Base-by-base conservation (phyloP, 139 green algal genomes). In the Klebsormidium nitens region DNA sequence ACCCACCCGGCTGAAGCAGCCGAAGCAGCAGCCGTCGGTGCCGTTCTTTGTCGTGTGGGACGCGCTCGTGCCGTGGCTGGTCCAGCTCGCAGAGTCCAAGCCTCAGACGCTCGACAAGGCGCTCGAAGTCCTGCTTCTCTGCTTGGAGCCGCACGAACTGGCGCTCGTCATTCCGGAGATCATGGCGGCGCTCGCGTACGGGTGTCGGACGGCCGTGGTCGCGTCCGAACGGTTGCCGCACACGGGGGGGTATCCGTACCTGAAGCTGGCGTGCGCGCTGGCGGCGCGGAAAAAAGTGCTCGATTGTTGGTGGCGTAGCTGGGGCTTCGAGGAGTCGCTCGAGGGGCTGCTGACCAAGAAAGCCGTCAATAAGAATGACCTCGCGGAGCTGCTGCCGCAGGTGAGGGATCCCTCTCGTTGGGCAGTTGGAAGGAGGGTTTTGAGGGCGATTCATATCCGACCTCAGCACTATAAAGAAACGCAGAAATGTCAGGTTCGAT, bases 291-390 rank as follows among this genome's bases (percentile, higher is more conserved):
- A 26, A 4, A 59, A 72, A 1, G 50, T 81, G 36, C 52, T 79
- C 37, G 19, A 26, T 1, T 29, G 37, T 1, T 84, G 78, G 78
- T 34, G 46, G 23, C 36, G 11, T 8, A 44, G 19, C 26, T 36
- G 55, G 28, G 60, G 49, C n/a, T 82, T 81, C 29, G 8, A 17
- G n/a, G 23, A 26, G 37, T 26, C 60, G 37, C 19, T 91, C 50
- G 88, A 93, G 66, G 68, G 66, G 11, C 79, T 91, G 19, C 72
- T 95, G 47, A 78, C 77, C 23, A 74, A 77, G 57, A 93, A 91
- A 66, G 64, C 73, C 3, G 83, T 85, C 32, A 89, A 81, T 47
- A 38, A 66, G 1, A 70, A 87, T 3, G 89, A 95, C 67, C 70
- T 93, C 23, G 72, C 42, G 59, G 61, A 31, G 40, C 56, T 83